A percentile compares a stretch with the other conserved stretches of the same genome.
Evolutionary conservation across 2,329 filamentous ascomycete genomes (phyloP).

Genomic region (Fonsecaea nubica): DNA sequence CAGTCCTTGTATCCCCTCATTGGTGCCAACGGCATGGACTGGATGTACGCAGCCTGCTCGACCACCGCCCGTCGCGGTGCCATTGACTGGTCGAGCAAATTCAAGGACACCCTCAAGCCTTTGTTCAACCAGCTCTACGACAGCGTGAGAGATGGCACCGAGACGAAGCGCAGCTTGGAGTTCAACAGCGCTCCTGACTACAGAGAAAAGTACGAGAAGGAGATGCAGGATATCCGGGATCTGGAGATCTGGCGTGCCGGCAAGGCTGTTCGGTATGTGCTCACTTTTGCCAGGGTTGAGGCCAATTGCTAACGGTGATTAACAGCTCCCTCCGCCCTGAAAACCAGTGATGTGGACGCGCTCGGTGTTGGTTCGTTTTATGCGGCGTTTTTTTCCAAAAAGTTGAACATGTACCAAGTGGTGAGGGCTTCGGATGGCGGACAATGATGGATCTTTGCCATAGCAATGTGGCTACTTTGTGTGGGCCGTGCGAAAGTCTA

Average conservation of each 20-base stretch:
- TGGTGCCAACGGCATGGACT: conserved; percentile 98
- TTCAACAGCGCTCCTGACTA: conserved; percentile 97
- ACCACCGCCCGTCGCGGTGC: conserved; percentile 97
- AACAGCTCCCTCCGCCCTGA: conserved; percentile 77
- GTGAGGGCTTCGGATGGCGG: conserved; percentile 6
- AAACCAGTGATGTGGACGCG: conserved; percentile 63
- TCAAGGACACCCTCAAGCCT: conserved; percentile 98
- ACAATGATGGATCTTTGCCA: conserved; percentile 15
- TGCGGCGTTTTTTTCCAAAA: conserved; percentile 29
- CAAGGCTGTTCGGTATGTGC: conserved; percentile 85
- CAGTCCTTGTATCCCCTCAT: conserved; percentile 98
- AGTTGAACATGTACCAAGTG: conserved; percentile 30
- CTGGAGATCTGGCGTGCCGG: conserved; percentile 99
- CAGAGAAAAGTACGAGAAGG: conserved; percentile 94
- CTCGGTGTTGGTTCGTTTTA: conserved; percentile 10
- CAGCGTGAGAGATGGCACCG: conserved; percentile 84
- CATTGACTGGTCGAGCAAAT: conserved; percentile 96
- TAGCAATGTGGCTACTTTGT: conserved; percentile 18
- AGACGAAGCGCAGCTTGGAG: conserved; percentile 95
- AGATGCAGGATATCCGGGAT: conserved; percentile 98
- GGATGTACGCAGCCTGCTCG: conserved; percentile 99
- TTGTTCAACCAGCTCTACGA: conserved; percentile 98
- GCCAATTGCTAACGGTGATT: conserved; percentile 40
- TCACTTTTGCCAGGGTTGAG: background rate
- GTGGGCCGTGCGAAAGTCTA: background rate